Percentiles rank a stretch among this genome's conserved stretches.
phyloP scores from a whole-genome alignment of 305 asterid species.

The Fraxinus greggii region DNA sequence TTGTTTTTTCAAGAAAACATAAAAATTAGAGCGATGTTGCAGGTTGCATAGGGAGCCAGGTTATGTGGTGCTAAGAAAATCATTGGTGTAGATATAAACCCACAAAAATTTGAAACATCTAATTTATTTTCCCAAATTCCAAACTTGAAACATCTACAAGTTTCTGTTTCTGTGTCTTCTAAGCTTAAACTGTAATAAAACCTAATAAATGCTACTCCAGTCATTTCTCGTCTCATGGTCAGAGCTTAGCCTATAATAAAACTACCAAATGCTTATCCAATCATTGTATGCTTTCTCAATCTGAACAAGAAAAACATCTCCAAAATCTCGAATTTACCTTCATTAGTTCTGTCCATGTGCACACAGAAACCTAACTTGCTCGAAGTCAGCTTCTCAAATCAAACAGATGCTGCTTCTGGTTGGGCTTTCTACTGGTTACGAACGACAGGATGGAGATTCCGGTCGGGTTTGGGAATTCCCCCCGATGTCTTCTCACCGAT shows the following conservation, averaged over 20 bases:
- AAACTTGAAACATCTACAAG: too few relatives aligned
- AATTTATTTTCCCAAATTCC: constrained; percentile 6
- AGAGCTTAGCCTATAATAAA: neutral
- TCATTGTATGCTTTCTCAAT: constrained; percentile 24
- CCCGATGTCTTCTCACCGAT: too few relatives aligned
- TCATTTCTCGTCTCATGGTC: neutral
- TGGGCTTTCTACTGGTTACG: too few relatives aligned
- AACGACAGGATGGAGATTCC: too few relatives aligned
- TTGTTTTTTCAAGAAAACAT: neutral
- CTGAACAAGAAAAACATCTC: constrained; percentile 53
- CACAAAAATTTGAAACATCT: constrained; percentile 55
- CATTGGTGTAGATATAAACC: constrained; percentile 72
- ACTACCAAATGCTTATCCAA: neutral
- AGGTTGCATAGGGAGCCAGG: constrained; percentile 92
- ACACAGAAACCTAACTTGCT: too few relatives aligned
- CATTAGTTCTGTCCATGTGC: too few relatives aligned
- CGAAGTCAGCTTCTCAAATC: too few relatives aligned
- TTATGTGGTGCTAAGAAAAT: constrained; percentile 66
- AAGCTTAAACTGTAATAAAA: neutral
- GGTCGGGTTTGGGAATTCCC: too few relatives aligned
- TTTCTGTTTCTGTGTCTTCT: neutral
- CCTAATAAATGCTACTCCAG: neutral
- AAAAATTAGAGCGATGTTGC: neutral
- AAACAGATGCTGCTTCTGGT: too few relatives aligned
- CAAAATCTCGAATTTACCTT: constrained; percentile 45